Conservation (phyloP, 306 rosid species). For the Ceratonia siliqua region DNA sequence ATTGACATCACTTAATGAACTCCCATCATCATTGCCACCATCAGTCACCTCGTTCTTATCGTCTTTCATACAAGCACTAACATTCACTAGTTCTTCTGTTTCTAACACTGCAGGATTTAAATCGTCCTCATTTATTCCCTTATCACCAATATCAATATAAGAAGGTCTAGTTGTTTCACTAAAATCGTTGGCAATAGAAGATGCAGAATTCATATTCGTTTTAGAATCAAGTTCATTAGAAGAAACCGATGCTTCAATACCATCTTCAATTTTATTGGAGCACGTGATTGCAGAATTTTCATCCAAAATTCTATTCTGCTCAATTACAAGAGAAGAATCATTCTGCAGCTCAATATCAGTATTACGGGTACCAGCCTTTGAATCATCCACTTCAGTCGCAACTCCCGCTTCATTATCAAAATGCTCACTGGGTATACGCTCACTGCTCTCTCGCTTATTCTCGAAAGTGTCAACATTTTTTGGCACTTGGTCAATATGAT, state of each 20-base stretch:
- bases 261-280: conserved; percentile 24
- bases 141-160: conserved; percentile 30
- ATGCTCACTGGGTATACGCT: conserved; percentile 18
- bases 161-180: conserved; percentile 33
- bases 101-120: conserved; percentile 28
- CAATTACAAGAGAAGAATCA: conserved; percentile 33
- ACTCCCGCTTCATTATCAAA: conserved; percentile 36
- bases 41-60: conserved; percentile 37
- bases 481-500: conserved; percentile 25
- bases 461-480: conserved; percentile 37
- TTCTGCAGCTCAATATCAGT: conserved; percentile 22
- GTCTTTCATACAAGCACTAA: conserved; percentile 24
- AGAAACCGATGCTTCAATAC: conserved; percentile 22
- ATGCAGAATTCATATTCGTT: conserved; percentile 26
- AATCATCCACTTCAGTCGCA: conserved; percentile 33
- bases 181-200: conserved; percentile 17
- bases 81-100: conserved; percentile 35
- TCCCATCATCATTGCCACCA: conserved; percentile 41
- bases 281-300: conserved; percentile 25
- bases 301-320: conserved; percentile 43
- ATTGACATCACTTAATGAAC: conserved; percentile 46
- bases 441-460: conserved; percentile 27
- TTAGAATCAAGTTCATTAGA: conserved; percentile 33
- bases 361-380: conserved; percentile 25
- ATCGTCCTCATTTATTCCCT: conserved; percentile 29